Evolutionary conservation across 1,284 basidiomycete species (phyloP).

Genomic region (Papiliotrema nemorosa): DNA sequence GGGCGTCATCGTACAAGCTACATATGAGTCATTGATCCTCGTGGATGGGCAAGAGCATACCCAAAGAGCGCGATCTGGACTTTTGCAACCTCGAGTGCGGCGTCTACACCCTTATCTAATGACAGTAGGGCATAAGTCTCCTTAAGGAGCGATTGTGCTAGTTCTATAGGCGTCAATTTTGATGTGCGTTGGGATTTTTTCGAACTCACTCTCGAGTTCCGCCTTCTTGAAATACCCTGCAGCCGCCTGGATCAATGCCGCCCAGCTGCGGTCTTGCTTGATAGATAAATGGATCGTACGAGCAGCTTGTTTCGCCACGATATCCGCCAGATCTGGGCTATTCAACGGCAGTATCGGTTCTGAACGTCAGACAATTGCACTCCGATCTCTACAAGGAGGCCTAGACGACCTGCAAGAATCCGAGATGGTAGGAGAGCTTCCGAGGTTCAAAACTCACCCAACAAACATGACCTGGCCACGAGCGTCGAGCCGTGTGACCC

Average conservation of each 20-base stretch:
- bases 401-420: too few relatives aligned
- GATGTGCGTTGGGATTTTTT: too few relatives aligned
- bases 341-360: background rate
- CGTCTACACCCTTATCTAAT: background rate
- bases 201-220: too few relatives aligned
- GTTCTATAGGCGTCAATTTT: too few relatives aligned
- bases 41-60: background rate
- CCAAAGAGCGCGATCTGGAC: background rate
- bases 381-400: too few relatives aligned
- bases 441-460: too few relatives aligned
- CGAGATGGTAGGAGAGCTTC: too few relatives aligned
- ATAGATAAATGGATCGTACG: background rate
- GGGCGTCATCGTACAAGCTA: background rate
- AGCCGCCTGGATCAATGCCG: background rate
- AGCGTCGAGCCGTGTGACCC: too few relatives aligned
- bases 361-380: background rate
- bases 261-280: background rate
- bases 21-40: too few relatives aligned
- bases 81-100: background rate
- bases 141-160: too few relatives aligned
- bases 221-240: background rate
- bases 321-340: background rate
- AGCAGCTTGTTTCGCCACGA: background rate
- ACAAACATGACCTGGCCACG: too few relatives aligned
- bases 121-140: background rate